These are phyloP conservation scores for Aspergillus hiratsukae DNA, from an alignment of 2,329 filamentous ascomycete genomes.

Conservation along the genomic window DNA sequence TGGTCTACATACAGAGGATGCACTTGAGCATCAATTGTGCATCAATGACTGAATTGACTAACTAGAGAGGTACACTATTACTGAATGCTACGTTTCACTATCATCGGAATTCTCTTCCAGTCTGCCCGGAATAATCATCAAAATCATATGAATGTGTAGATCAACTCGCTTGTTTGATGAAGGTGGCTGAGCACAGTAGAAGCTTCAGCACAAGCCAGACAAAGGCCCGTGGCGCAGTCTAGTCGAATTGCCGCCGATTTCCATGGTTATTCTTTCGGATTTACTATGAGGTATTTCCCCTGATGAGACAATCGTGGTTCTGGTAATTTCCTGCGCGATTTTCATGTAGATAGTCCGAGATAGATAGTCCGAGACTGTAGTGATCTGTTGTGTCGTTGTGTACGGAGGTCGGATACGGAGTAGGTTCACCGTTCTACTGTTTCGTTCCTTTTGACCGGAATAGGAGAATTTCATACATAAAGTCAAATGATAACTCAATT, in stretches of 20 bases:
- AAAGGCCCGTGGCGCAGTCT: conserved; percentile 2
- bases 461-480: no score
- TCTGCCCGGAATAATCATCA: neutral
- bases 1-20: neutral
- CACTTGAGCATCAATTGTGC: no score
- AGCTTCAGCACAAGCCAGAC: conserved; percentile 7
- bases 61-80: no score
- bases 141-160: conserved; percentile 5
- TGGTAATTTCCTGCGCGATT: neutral
- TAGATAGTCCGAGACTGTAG: neutral
- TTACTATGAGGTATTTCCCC: neutral
- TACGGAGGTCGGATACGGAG: no score
- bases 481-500: no score
- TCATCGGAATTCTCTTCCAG: neutral
- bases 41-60: neutral
- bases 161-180: neutral
- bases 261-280: neutral
- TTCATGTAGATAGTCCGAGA: neutral
- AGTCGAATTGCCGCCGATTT: neutral
- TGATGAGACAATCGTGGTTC: neutral
- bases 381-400: no score
- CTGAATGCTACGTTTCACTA: neutral
- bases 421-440: no score
- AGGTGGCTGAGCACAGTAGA: conserved; percentile 12
- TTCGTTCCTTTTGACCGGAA: no score